These are phyloP conservation scores for Aleurites moluccanus DNA, from an alignment of 441 rosid genomes.

Conservation along the genomic window DNA sequence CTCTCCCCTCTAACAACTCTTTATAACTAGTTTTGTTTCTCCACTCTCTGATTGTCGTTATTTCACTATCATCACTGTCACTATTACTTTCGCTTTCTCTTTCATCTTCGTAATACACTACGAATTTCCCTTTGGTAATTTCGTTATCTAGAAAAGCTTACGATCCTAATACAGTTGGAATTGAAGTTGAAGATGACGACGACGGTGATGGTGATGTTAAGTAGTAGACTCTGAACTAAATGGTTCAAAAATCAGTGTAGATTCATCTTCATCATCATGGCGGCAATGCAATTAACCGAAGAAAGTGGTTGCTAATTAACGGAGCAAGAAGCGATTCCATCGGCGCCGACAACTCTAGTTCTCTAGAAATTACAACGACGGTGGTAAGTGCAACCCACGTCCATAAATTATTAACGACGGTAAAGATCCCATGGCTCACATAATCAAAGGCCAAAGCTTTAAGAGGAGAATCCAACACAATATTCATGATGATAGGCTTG, in stretches of 20 bases:
- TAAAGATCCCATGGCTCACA: constrained; percentile 40
- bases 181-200: too few relatives aligned
- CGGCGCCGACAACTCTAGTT: constrained; percentile 36
- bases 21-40: neutral
- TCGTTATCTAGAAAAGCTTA: constrained; percentile 21
- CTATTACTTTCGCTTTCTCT: constrained; percentile 23
- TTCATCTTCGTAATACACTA: constrained; percentile 29
- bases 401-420: constrained; percentile 55
- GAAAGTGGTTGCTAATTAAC: neutral
- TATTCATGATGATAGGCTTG: constrained; percentile 35
- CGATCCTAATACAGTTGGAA: neutral
- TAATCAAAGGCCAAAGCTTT: constrained; percentile 50
- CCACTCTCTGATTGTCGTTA: constrained; percentile 18
- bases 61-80: constrained; percentile 25
- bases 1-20: constrained; percentile 44
- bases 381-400: constrained; percentile 65
- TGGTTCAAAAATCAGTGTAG: constrained; percentile 3
- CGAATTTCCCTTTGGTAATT: constrained; percentile 39
- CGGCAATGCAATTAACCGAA: neutral
- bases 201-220: neutral
- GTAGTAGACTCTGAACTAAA: constrained; percentile 2
- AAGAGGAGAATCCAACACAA: constrained; percentile 42
- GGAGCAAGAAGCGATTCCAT: neutral
- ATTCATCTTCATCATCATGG: neutral
- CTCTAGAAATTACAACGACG: constrained; percentile 68